Conservation (phyloP, 1,284 basidiomycete species). For the Ustilago sp. region DNA sequence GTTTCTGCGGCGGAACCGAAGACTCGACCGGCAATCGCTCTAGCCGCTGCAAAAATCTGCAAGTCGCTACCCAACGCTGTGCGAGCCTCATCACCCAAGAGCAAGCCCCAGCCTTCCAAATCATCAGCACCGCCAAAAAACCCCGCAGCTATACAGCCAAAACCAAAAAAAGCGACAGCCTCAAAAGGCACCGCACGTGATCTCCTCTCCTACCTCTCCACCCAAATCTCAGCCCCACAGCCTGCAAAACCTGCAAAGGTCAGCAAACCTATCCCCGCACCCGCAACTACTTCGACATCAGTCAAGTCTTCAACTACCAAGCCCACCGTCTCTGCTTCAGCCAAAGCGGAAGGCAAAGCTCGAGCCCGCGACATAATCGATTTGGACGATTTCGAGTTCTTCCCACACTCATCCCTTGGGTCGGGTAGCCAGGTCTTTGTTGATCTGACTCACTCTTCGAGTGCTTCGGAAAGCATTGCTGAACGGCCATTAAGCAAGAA, state of each 20-base stretch:
- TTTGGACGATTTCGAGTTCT: slow-evolving; percentile 6
- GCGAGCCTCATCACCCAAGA: background rate
- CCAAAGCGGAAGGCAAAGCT: slow-evolving; percentile 15
- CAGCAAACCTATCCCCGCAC: background rate
- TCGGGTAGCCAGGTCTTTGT: slow-evolving; percentile 11
- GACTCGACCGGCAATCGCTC: background rate
- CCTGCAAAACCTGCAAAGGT: background rate
- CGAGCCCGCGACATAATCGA: slow-evolving; percentile 4
- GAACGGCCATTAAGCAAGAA: background rate
- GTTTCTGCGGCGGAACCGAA: background rate
- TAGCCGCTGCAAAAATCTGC: background rate
- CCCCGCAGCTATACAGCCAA: background rate
- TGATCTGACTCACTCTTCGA: slow-evolving; percentile 20
- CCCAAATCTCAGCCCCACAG: background rate
- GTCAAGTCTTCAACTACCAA: background rate
- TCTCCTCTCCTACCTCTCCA: slow-evolving; percentile 25
- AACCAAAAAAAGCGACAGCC: slow-evolving; percentile 5
- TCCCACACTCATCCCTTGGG: background rate
- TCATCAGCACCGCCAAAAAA: background rate
- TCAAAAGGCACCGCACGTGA: slow-evolving; percentile 13
- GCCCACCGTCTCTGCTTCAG: background rate
- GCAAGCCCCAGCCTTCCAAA: background rate
- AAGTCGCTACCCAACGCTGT: background rate
- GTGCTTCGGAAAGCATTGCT: slow-evolving; percentile 12
- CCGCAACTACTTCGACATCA: background rate